Evolutionary conservation across 306 rosid genomes (phyloP).

Genomic region (Ceratonia siliqua): DNA sequence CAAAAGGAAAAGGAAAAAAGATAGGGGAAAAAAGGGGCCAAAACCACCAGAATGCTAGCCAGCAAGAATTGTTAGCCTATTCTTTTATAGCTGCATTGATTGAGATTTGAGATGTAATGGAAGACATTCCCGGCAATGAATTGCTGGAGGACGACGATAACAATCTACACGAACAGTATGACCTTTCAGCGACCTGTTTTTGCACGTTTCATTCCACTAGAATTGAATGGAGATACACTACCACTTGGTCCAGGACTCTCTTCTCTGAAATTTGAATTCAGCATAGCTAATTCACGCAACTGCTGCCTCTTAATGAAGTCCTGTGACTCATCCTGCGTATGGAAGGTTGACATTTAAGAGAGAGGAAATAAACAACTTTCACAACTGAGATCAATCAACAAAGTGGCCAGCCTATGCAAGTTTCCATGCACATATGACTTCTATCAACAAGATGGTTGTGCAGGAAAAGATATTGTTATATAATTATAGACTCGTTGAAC

Average conservation of each 20-base stretch:
- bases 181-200: conserved; percentile 78
- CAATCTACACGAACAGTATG: conserved; percentile 34
- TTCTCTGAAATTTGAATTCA: conserved; percentile 89
- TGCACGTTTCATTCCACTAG: conserved; percentile 95
- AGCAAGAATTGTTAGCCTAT: conserved; percentile 67
- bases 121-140: conserved; percentile 43
- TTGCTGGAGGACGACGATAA: conserved; percentile 37
- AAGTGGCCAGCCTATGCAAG: background rate
- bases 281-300: conserved; percentile 82
- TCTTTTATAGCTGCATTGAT: conserved; percentile 49
- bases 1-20: conserved; percentile 27
- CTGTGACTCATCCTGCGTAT: conserved; percentile 84
- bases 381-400: conserved; percentile 9
- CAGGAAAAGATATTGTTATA: background rate
- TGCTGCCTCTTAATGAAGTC: conserved; percentile 93
- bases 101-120: conserved; percentile 34
- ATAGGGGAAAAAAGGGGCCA: conserved; percentile 34
- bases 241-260: conserved; percentile 95
- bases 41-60: conserved; percentile 70
- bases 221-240: conserved; percentile 87
- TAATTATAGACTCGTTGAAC: background rate
- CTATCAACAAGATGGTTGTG: conserved; percentile 11
- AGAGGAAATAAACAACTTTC: background rate
- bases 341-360: conserved; percentile 31
- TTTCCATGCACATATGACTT: background rate